Conservation (phyloP, 179 eudicot species). For the Patellifolia procumbens region DNA sequence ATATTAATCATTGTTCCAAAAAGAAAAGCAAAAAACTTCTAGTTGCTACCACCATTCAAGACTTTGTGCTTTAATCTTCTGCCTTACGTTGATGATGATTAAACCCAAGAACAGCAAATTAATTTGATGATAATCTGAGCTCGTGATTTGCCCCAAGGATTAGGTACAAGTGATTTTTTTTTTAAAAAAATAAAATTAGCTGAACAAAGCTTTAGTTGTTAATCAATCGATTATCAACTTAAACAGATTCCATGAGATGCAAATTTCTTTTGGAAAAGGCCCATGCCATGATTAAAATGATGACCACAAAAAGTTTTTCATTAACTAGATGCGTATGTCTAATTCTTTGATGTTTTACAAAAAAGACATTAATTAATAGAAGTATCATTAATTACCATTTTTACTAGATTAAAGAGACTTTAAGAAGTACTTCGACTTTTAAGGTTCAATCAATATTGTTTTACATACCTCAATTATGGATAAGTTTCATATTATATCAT, state of each 20-base stretch:
- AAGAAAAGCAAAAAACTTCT: too few species aligned
- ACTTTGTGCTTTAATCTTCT: constrained; percentile 1
- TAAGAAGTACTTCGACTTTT: background rate
- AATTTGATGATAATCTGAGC: background rate
- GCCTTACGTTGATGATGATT: constrained; percentile 12
- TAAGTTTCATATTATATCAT: too few species aligned
- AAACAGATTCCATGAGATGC: constrained; percentile 23
- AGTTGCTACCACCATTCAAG: background rate
- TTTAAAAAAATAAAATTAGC: constrained; percentile 14
- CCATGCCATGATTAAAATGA: constrained; percentile 16
- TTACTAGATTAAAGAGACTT: background rate
- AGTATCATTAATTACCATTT: background rate
- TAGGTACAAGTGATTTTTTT: constrained; percentile 23
- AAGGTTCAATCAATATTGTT: background rate
- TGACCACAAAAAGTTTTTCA: constrained; percentile 26
- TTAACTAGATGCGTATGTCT: constrained; percentile 22
- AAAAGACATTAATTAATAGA: background rate
- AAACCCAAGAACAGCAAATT: background rate
- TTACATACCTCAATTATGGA: background rate
- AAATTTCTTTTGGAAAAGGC: constrained; percentile 15
- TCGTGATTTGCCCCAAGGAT: constrained; percentile 20
- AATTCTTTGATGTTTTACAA: background rate
- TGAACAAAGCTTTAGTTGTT: constrained; percentile 25
- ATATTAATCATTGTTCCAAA: too few species aligned
- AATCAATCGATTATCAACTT: constrained; percentile 29